Evolutionary conservation across 2,329 filamentous ascomycete species (phyloP).

Genomic region (Verticillium nubilum): DNA sequence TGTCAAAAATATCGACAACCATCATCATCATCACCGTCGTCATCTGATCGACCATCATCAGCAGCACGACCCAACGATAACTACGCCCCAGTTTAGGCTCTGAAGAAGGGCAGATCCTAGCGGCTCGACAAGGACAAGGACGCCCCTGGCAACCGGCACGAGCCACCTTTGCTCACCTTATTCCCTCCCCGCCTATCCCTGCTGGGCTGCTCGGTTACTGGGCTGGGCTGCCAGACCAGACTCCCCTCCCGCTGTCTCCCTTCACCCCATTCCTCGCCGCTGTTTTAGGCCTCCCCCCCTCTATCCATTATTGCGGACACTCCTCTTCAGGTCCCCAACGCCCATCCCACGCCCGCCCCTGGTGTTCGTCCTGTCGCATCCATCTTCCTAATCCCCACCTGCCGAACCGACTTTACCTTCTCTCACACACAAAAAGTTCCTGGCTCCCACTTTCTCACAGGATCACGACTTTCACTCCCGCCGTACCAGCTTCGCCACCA

Average conservation of each 20-base stretch:
- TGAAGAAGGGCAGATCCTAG: neutral
- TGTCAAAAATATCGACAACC: neutral
- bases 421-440: conserved; percentile 14
- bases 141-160: conserved; percentile 10
- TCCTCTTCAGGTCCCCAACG: conserved; percentile 7
- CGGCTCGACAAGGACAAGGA: conserved; percentile 8
- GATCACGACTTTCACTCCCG: neutral
- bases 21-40: neutral
- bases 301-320: conserved; percentile 12
- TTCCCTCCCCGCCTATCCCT: conserved; percentile 9
- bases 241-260: neutral
- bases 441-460: conserved; percentile 7
- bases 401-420: neutral
- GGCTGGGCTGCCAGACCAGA: neutral
- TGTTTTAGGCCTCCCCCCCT: conserved; percentile 11
- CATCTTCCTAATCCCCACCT: neutral
- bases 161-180: conserved; percentile 8
- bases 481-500: conserved; percentile 1
- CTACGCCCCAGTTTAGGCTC: neutral
- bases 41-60: neutral
- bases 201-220: neutral
- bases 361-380: neutral
- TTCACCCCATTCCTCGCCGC: neutral
- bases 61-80: neutral
- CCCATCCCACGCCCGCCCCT: neutral